Percentiles rank a stretch among this genome's conserved stretches.
phyloP scores from a whole-genome alignment of 2,329 filamentous ascomycete genomes.

The Aspergillus sp. region DNA sequence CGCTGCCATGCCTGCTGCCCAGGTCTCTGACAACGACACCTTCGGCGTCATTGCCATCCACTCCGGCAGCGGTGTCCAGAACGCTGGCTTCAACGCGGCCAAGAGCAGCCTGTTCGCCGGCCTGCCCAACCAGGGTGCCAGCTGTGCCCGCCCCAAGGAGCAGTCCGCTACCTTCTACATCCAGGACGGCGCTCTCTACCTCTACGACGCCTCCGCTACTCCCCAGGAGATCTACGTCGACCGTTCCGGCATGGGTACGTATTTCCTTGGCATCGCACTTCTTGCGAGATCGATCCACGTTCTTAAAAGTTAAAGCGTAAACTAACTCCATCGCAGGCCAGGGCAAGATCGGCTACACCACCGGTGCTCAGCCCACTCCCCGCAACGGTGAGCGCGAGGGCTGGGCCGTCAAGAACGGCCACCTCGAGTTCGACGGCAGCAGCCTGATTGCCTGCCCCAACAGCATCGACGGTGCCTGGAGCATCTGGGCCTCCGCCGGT shows the following conservation, averaged over 20 bases:
- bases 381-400: slow-evolving; percentile 48
- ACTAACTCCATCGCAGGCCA: slow-evolving; percentile 43
- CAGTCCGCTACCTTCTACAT: slow-evolving; percentile 54
- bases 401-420: slow-evolving; percentile 48
- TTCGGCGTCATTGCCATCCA: slow-evolving; percentile 55
- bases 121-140: slow-evolving; percentile 47
- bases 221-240: slow-evolving; percentile 56
- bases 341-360: slow-evolving; percentile 55
- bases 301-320: neutral
- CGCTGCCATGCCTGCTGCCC: slow-evolving; percentile 21
- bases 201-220: slow-evolving; percentile 47
- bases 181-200: slow-evolving; percentile 47
- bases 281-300: neutral
- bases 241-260: slow-evolving; percentile 59
- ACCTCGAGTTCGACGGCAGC: slow-evolving; percentile 49
- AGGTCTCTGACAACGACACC: slow-evolving; percentile 24
- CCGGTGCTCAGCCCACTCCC: slow-evolving; percentile 41
- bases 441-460: slow-evolving; percentile 56
- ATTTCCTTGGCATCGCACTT: neutral
- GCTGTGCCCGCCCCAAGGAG: slow-evolving; percentile 43
- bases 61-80: slow-evolving; percentile 53
- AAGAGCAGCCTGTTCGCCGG: slow-evolving; percentile 47
- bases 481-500: slow-evolving; percentile 31
- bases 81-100: slow-evolving; percentile 47
- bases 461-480: slow-evolving; percentile 44